phyloP scores from a whole-genome alignment of 768 basidiomycete genomes.

The Agaricus blazei region DNA sequence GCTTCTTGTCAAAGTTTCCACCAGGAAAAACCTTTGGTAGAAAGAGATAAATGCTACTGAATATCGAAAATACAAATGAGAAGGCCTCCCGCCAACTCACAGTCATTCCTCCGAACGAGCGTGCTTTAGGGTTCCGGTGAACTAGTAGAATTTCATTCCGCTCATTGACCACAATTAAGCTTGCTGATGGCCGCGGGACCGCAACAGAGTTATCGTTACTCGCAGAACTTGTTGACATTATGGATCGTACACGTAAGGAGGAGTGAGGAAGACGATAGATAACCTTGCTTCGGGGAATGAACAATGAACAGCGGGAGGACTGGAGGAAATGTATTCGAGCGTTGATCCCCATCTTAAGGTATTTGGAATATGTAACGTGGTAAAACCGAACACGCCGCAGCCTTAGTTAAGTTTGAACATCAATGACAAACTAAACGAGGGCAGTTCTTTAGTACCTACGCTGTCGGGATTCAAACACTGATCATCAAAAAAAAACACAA shows the following conservation, averaged over 20 bases:
- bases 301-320: not conserved
- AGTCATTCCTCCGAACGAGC: conserved; percentile 61
- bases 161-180: conserved; percentile 58
- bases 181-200: conserved; percentile 58
- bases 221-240: conserved; percentile 12
- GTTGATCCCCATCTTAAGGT: not conserved
- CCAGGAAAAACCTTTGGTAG: conserved; percentile 68
- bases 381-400: not conserved
- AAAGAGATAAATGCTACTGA: not conserved
- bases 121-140: conserved; percentile 60
- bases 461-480: no score
- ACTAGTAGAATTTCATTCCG: conserved; percentile 68
- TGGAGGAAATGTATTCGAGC: not conserved
- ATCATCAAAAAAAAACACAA: no score
- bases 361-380: not conserved
- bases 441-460: no score
- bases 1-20: conserved; percentile 58
- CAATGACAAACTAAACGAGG: no score
- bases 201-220: conserved; percentile 1
- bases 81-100: conserved; percentile 31
- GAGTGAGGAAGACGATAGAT: not conserved
- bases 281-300: not conserved
- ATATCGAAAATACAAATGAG: no score
- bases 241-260: not conserved
- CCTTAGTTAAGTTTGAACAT: not conserved